phyloP scores from a whole-genome alignment of 2,329 filamentous ascomycete genomes.

The Pseudopyricularia javanii region DNA sequence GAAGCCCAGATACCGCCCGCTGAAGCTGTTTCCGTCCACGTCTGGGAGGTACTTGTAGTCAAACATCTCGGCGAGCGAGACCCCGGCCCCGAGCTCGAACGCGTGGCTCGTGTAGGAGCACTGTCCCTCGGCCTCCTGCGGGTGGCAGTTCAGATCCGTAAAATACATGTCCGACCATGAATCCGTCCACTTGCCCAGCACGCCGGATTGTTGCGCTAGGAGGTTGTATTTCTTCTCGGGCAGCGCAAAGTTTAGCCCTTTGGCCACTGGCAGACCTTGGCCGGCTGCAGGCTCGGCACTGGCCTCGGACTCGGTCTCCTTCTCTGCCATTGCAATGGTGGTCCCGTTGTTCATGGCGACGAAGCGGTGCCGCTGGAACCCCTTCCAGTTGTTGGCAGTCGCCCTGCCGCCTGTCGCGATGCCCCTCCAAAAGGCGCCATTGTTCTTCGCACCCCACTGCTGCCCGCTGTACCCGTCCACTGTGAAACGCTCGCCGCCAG shows the following conservation, averaged over 20 bases:
- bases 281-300: background rate
- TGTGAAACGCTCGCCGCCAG: conserved; percentile 48
- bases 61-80: conserved; percentile 41
- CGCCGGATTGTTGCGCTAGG: conserved; percentile 27
- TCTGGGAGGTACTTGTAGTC: conserved; percentile 59
- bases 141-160: conserved; percentile 39
- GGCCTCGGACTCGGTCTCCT: conserved; percentile 14
- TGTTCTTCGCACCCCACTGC: conserved; percentile 44
- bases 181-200: conserved; percentile 36
- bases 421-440: conserved; percentile 49
- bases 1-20: conserved; percentile 57
- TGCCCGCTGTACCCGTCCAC: conserved; percentile 40
- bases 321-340: conserved; percentile 36
- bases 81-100: conserved; percentile 24
- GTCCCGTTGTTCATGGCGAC: conserved; percentile 61
- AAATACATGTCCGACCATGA: conserved; percentile 38
- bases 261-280: background rate
- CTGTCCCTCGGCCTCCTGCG: conserved; percentile 14
- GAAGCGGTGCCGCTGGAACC: conserved; percentile 66
- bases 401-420: conserved; percentile 55
- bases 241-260: conserved; percentile 36
- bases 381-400: conserved; percentile 49
- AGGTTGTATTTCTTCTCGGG: conserved; percentile 35
- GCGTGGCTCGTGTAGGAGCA: conserved; percentile 38
- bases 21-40: conserved; percentile 64